Evolutionary conservation across 306 rosid species (phyloP).

Genomic region (Herpetospermum pedunculosum): DNA sequence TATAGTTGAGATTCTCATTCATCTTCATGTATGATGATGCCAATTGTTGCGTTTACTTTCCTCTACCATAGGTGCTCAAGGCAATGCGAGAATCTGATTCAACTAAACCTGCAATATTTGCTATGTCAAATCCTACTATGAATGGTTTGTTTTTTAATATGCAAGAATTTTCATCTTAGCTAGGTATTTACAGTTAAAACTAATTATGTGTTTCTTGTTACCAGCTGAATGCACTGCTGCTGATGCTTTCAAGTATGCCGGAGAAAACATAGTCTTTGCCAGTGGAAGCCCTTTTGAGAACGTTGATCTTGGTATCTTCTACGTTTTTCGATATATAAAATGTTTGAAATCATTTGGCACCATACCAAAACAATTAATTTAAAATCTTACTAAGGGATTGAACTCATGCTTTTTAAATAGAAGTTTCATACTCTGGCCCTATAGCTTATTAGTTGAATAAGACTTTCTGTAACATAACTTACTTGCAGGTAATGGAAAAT

Average conservation of each 20-base stretch:
- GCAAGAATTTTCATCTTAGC: slow-evolving; percentile 14
- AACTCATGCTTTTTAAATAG: slow-evolving; percentile 12
- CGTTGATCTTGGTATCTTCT: slow-evolving; percentile 63
- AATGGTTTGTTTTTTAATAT: slow-evolving; percentile 63
- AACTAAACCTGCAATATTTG: slow-evolving; percentile 87
- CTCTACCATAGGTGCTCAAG: slow-evolving; percentile 59
- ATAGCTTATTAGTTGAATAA: background rate
- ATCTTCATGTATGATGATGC: background rate
- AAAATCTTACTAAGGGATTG: background rate
- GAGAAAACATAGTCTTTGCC: slow-evolving; percentile 78
- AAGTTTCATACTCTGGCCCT: slow-evolving; percentile 8
- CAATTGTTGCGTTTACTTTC: slow-evolving; percentile 1
- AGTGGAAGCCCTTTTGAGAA: slow-evolving; percentile 97
- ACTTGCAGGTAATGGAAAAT: slow-evolving; percentile 67
- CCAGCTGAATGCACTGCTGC: slow-evolving; percentile 96
- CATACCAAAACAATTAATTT: slow-evolving; percentile 1
- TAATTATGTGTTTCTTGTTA: slow-evolving; percentile 9
- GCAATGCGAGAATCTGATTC: slow-evolving; percentile 95
- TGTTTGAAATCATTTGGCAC: slow-evolving; percentile 13
- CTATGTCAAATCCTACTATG: slow-evolving; percentile 98
- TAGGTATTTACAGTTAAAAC: background rate
- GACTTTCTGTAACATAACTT: background rate
- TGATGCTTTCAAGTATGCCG: slow-evolving; percentile 89
- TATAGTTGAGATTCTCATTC: background rate
- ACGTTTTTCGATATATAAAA: slow-evolving; percentile 11